Percentiles rank a stretch among this genome's conserved stretches.
phyloP scores from a whole-genome alignment of 2,329 filamentous ascomycete genomes.

The Hypoxylon sp. region DNA sequence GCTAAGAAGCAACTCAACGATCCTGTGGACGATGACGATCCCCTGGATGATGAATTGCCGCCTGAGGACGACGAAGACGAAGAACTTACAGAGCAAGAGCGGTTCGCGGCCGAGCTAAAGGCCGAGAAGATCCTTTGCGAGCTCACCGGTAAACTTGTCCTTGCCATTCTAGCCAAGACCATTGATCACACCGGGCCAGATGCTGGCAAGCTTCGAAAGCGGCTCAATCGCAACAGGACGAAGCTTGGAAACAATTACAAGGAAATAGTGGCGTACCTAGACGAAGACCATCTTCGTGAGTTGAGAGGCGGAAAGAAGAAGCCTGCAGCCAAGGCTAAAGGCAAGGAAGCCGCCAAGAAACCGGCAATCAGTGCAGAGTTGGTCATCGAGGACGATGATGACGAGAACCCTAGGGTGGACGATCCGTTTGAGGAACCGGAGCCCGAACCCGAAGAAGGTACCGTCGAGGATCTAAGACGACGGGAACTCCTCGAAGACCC shows the following conservation, averaged over 20 bases:
- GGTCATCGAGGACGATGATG: constrained; percentile 59
- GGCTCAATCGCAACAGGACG: constrained; percentile 83
- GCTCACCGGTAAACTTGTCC: constrained; percentile 84
- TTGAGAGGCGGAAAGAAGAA: constrained; percentile 59
- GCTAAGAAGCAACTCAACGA: constrained; percentile 72
- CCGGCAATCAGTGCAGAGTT: constrained; percentile 61
- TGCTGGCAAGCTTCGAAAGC: constrained; percentile 74
- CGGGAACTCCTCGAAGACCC: constrained; percentile 67
- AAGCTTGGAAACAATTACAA: constrained; percentile 87
- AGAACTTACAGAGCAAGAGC: constrained; percentile 68
- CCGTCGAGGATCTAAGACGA: constrained; percentile 67
- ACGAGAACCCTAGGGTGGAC: constrained; percentile 54
- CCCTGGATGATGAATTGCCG: constrained; percentile 72
- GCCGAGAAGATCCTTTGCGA: constrained; percentile 90
- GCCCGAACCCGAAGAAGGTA: constrained; percentile 69
- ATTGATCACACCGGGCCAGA: constrained; percentile 74
- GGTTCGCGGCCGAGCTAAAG: constrained; percentile 75
- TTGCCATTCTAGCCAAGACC: constrained; percentile 80
- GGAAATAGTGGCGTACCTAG: constrained; percentile 84
- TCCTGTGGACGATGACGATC: constrained; percentile 79
- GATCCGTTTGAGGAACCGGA: constrained; percentile 60
- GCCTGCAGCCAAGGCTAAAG: constrained; percentile 59
- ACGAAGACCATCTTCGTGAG: constrained; percentile 72
- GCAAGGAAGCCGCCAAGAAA: constrained; percentile 58
- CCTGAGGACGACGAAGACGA: constrained; percentile 72